Conservation (phyloP, 495 filamentous ascomycete genomes). For the Tuber microsphaerosporum region DNA sequence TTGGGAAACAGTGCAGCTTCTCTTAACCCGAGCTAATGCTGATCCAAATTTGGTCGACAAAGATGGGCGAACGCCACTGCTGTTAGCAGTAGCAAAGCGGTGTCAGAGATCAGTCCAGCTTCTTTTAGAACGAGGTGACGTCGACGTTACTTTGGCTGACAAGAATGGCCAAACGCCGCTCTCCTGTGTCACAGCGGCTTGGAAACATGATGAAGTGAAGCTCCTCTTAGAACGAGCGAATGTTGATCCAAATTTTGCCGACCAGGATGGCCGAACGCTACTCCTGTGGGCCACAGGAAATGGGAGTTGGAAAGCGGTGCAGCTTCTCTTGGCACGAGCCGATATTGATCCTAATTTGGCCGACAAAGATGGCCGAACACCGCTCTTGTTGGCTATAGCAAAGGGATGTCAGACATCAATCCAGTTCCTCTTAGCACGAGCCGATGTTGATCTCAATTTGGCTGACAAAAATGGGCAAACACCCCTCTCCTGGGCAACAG, state of each 20-base stretch:
- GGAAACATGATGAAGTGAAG: slow-evolving; percentile 28
- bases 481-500: slow-evolving; percentile 24
- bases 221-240: slow-evolving; percentile 25
- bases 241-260: slow-evolving; percentile 25
- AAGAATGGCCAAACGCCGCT: slow-evolving; percentile 17
- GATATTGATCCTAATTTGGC: slow-evolving; percentile 21
- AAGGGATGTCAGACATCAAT: slow-evolving; percentile 28
- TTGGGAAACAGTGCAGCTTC: slow-evolving; percentile 27
- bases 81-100: slow-evolving; percentile 23
- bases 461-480: slow-evolving; percentile 17
- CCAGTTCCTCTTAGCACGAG: slow-evolving; percentile 28
- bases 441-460: slow-evolving; percentile 18
- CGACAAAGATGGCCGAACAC: slow-evolving; percentile 20
- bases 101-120: slow-evolving; percentile 23
- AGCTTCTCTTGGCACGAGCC: slow-evolving; percentile 15
- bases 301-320: slow-evolving; percentile 1
- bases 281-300: slow-evolving; percentile 17
- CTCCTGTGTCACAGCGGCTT: slow-evolving; percentile 22
- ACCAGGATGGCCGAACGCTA: slow-evolving; percentile 20
- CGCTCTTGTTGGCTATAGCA: slow-evolving; percentile 22
- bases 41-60: slow-evolving; percentile 23
- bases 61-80: slow-evolving; percentile 22
- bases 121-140: slow-evolving; percentile 22
- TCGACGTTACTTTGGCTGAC: slow-evolving; percentile 27
- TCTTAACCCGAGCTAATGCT: not conserved